A percentile compares a stretch with the other conserved stretches of the same genome.
Evolutionary conservation across 2,329 filamentous ascomycete genomes (phyloP).

Genomic region (Ascochyta lentis): DNA sequence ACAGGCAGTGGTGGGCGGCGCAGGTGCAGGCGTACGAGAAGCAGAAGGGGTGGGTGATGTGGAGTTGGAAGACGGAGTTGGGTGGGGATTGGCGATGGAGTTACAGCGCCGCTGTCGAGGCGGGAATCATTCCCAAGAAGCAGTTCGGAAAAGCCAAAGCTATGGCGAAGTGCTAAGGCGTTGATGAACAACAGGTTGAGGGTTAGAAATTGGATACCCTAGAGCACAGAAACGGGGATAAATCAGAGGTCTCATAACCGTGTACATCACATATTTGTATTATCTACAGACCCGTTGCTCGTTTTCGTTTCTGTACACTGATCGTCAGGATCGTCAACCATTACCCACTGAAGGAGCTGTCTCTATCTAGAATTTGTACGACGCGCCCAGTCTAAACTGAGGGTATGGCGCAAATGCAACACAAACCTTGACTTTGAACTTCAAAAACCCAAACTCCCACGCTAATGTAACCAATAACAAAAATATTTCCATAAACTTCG

Average conservation of each 20-base stretch:
- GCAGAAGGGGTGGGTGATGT: constrained; percentile 64
- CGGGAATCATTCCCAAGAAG: constrained; percentile 5
- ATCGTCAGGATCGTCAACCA: constrained; percentile 3
- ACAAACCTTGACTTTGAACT: constrained; percentile 11
- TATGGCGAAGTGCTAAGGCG: constrained; percentile 1
- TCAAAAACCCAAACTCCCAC: constrained; percentile 9
- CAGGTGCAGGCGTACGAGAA: constrained; percentile 64
- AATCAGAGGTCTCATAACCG: neutral
- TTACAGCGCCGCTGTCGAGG: constrained; percentile 44
- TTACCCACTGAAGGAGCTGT: neutral
- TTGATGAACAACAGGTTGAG: neutral
- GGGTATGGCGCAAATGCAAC: neutral
- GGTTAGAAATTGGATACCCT: neutral
- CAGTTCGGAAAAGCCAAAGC: neutral
- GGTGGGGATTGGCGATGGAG: constrained; percentile 58
- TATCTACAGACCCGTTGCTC: constrained; percentile 7
- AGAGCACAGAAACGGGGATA: neutral
- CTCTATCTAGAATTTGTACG: constrained; percentile 3
- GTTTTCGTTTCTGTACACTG: constrained; percentile 1
- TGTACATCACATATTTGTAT: constrained; percentile 2
- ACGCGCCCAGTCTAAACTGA: neutral
- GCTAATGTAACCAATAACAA: constrained; percentile 1
- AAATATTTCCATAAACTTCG: too few species aligned
- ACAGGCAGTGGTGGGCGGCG: constrained; percentile 63
- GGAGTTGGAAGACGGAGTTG: constrained; percentile 64